Evolutionary conservation across 345 rosid species (phyloP).

Genomic region (Eucalyptus victrix): DNA sequence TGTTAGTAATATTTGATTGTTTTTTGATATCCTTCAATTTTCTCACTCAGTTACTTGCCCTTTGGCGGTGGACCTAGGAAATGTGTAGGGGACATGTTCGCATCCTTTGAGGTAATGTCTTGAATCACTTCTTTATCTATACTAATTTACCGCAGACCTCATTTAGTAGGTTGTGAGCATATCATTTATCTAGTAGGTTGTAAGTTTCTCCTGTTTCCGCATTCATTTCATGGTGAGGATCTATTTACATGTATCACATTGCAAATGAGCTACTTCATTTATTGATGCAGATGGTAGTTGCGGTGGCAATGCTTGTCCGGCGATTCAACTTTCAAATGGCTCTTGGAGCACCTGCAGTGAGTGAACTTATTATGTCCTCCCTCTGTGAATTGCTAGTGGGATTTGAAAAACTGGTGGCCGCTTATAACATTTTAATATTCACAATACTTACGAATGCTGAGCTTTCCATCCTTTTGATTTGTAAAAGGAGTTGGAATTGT

Average conservation of each 20-base stretch:
- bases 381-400: neutral
- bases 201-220: neutral
- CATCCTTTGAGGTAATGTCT: conserved; percentile 69
- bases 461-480: neutral
- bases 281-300: conserved; percentile 54
- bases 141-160: neutral
- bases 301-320: conserved; percentile 83
- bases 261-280: neutral
- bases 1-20: neutral
- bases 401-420: neutral
- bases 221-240: neutral
- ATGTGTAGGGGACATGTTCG: conserved; percentile 96
- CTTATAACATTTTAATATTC: neutral
- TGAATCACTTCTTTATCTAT: neutral
- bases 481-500: neutral
- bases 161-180: neutral
- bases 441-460: neutral
- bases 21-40: neutral
- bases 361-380: neutral
- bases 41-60: conserved; percentile 70
- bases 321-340: conserved; percentile 73
- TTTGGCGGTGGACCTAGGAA: conserved; percentile 97
- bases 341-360: conserved; percentile 79
- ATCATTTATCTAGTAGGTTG: neutral
- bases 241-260: neutral